Evolutionary conservation across 148 eudicot genomes (phyloP).

Genomic region (Amaranthus hypochondriacus): DNA sequence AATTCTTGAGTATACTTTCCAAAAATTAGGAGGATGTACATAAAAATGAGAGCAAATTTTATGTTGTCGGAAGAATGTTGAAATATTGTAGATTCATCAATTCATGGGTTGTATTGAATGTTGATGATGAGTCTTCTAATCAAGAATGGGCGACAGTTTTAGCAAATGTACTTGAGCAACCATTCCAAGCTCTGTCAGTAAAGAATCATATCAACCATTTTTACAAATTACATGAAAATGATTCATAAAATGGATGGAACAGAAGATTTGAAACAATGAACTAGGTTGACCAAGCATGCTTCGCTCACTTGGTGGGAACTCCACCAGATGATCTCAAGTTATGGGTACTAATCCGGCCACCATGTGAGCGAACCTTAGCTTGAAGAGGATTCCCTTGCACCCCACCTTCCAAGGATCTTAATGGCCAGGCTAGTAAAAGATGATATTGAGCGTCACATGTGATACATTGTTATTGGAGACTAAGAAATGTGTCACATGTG

Average conservation of each 20-base stretch:
- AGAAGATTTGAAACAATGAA: background rate
- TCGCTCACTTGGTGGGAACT: background rate
- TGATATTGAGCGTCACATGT: no score
- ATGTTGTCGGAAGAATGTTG: background rate
- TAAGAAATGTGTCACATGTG: no score
- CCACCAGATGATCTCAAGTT: no score
- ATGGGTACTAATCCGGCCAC: no score
- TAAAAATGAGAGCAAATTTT: background rate
- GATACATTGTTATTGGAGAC: no score
- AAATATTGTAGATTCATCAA: background rate
- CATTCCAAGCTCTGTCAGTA: constrained; percentile 59
- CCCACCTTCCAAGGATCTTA: no score
- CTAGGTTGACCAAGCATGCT: background rate
- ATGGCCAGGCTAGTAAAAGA: no score
- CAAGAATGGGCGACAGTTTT: background rate
- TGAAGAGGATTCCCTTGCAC: no score
- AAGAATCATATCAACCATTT: background rate
- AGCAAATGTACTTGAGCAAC: constrained; percentile 42
- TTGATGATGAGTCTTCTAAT: background rate
- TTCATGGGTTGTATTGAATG: background rate
- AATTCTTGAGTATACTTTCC: no score
- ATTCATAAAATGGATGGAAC: background rate
- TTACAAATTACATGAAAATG: background rate
- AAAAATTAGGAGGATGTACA: constrained; percentile 7
- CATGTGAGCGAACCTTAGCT: no score